Conservation (phyloP, 345 rosid species). For the Populus deltoides region DNA sequence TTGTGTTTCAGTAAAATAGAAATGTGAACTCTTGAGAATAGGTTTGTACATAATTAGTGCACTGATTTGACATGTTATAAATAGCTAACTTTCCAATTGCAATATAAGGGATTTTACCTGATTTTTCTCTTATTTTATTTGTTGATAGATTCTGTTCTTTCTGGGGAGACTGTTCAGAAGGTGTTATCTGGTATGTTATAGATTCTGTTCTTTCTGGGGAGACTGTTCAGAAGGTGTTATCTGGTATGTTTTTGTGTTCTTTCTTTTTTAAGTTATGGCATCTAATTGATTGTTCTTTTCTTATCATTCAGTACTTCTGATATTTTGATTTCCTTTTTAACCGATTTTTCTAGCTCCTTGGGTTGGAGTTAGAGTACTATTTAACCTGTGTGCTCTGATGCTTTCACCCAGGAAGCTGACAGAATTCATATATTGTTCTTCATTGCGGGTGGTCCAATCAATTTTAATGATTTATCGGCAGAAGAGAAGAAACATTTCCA, state of each 20-base stretch:
- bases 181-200: slow-evolving; percentile 57
- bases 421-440: background rate
- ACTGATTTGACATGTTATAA: background rate
- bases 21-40: background rate
- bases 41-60: background rate
- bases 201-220: slow-evolving; percentile 62
- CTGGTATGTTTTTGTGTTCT: slow-evolving; percentile 39
- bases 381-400: background rate
- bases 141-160: slow-evolving; percentile 42
- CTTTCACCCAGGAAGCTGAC: slow-evolving; percentile 5
- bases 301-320: background rate
- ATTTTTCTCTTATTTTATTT: slow-evolving; percentile 2
- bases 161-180: slow-evolving; percentile 66
- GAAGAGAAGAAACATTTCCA: slow-evolving; percentile 76
- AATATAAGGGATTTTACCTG: background rate
- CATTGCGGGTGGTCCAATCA: slow-evolving; percentile 48
- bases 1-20: background rate
- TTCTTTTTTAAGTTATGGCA: background rate
- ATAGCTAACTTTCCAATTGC: background rate
- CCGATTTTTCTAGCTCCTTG: background rate
- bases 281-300: slow-evolving; percentile 3
- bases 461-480: slow-evolving; percentile 60
- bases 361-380: slow-evolving; percentile 14
- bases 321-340: background rate
- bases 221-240: slow-evolving; percentile 53